Base-by-base conservation (phyloP, 2,329 filamentous ascomycete genomes). In the Grosmannia serpens region DNA sequence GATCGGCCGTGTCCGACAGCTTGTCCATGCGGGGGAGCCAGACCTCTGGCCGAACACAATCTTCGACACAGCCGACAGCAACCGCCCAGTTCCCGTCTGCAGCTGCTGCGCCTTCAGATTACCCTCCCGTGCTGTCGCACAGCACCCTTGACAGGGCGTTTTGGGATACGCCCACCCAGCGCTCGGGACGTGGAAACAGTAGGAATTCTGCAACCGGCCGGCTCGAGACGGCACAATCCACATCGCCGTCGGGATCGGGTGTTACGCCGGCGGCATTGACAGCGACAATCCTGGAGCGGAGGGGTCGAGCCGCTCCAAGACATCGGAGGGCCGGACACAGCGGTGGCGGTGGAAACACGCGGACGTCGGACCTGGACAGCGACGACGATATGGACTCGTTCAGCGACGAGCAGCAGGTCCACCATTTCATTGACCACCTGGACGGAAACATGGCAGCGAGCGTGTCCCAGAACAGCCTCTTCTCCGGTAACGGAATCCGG, bases 401-500 rank as follows among this genome's bases (percentile, higher is more conserved):
- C 31, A 38, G 9, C 3, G 53, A 56, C 4, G 41, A 55, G 26
- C 53, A 44, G 53, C 41, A 27, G 8, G 15, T 55, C 38, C 53
- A 55, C 26, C 41, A 29, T 24, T 55, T 60, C 57, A 35, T 51
- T 53, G 29, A 63, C 55, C 17, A 35, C 13, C 8, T 47, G 13
- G 22, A 38, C 4, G 41, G 51, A 29, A 29, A 24, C 15, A 22
- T 58, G 15, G 24, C 41, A 13, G 29, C 52, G 6, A n/a, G 31
- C 22, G n/a, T 22, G 15, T 10, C 26, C 6, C 10, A 2, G 27
- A 8, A 20, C 13, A 26, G 15, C 9, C 13, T 27, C 26, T 26
- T 33, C 8, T 10, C 24, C 35, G 7, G 74, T 75, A 70, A n/a
- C 52, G 52, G 52, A 10, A 56, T 75, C 22, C 70, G 75, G 20